Evolutionary conservation across 2,329 filamentous ascomycete genomes (phyloP).

Genomic region (Colletotrichum destructivum): DNA sequence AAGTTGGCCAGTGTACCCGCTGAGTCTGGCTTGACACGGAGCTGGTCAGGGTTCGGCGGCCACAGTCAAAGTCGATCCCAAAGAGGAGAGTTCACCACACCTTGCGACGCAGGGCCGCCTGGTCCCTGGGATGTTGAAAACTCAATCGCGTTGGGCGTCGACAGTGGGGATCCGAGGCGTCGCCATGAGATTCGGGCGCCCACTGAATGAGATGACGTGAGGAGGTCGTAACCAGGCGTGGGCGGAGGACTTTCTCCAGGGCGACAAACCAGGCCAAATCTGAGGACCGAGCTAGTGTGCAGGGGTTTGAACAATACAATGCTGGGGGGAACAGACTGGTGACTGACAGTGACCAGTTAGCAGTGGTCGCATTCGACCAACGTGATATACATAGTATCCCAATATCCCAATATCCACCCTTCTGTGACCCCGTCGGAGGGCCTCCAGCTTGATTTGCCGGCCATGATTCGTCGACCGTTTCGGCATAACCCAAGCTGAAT

Average conservation of each 20-base stretch:
- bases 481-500: not conserved
- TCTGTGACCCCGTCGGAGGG: conserved; percentile 27
- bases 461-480: conserved; percentile 10
- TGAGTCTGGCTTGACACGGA: not conserved
- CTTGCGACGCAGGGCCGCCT: too few relatives aligned
- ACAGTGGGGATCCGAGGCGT: conserved; percentile 12
- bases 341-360: too few relatives aligned
- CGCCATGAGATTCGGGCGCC: not conserved
- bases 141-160: conserved; percentile 36
- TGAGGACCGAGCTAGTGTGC: conserved; percentile 10
- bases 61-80: not conserved
- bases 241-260: conserved; percentile 27
- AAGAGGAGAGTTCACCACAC: too few relatives aligned
- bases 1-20: too few relatives aligned
- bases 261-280: not conserved
- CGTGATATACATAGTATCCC: conserved; percentile 7
- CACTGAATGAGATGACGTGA: conserved; percentile 15
- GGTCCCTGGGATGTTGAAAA: conserved; percentile 24
- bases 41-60: not conserved
- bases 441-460: not conserved
- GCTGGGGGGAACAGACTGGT: not conserved
- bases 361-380: conserved; percentile 5
- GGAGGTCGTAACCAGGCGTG: not conserved
- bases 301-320: not conserved
- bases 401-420: conserved; percentile 17